A percentile compares a stretch with the other conserved stretches of the same genome.
Evolutionary conservation across 495 filamentous ascomycete genomes (phyloP).

Genomic region (Bombardia bombarda): DNA sequence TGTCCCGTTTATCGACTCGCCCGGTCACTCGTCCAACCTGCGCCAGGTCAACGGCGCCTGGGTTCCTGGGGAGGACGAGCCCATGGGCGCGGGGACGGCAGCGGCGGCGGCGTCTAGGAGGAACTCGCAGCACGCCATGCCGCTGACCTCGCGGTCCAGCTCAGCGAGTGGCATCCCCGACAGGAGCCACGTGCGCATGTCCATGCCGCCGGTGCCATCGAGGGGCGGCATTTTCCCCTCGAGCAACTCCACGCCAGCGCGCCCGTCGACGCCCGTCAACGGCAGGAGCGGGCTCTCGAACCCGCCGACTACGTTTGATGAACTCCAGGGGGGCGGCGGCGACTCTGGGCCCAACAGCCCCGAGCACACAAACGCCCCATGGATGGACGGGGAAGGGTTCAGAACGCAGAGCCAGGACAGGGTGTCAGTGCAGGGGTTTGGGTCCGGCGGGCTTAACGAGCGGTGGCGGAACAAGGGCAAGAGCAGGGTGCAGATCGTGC

Average conservation of each 20-base stretch:
- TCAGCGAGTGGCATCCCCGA: slow-evolving; percentile 41
- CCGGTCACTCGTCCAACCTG: slow-evolving; percentile 34
- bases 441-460: slow-evolving; percentile 62
- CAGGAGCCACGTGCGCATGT: slow-evolving; percentile 59
- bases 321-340: slow-evolving; percentile 44
- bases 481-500: slow-evolving; percentile 68
- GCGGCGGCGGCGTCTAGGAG: slow-evolving; percentile 37
- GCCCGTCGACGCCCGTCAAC: slow-evolving; percentile 43
- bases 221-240: slow-evolving; percentile 29
- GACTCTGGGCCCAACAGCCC: slow-evolving; percentile 23
- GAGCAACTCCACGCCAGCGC: slow-evolving; percentile 38
- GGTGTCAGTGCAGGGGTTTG: slow-evolving; percentile 78
- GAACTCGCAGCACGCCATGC: slow-evolving; percentile 46
- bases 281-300: slow-evolving; percentile 40
- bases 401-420: slow-evolving; percentile 60
- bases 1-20: slow-evolving; percentile 72
- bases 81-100: no score
- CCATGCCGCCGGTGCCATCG: slow-evolving; percentile 55
- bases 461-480: slow-evolving; percentile 75
- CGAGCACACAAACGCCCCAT: slow-evolving; percentile 22
- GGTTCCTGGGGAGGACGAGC: slow-evolving; percentile 26
- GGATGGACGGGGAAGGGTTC: slow-evolving; percentile 26
- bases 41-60: slow-evolving; percentile 27
- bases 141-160: slow-evolving; percentile 32
- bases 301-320: slow-evolving; percentile 65